phyloP scores from a whole-genome alignment of 805 yeast genomes.

The Wickerhamomyces ciferrii region DNA sequence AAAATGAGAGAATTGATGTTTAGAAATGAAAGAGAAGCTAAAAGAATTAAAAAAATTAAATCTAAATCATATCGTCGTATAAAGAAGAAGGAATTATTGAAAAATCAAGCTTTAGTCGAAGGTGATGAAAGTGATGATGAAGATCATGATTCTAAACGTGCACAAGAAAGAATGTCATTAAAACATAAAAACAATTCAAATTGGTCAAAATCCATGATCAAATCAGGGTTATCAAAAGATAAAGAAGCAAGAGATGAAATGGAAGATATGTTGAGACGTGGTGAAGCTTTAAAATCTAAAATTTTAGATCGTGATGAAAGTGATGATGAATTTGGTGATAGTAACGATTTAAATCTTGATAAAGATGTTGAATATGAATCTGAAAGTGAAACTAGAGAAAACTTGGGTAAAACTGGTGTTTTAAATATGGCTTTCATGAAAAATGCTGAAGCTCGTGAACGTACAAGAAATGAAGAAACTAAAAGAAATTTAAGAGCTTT shows the following conservation, averaged over 20 bases:
- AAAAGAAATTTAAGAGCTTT: constrained; percentile 46
- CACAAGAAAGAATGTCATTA: constrained; percentile 87
- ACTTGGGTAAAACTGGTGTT: constrained; percentile 80
- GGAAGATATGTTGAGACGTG: constrained; percentile 91
- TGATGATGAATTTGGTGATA: constrained; percentile 34
- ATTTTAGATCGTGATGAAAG: constrained; percentile 55
- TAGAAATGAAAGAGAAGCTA: constrained; percentile 88
- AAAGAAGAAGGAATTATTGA: constrained; percentile 75
- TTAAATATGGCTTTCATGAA: constrained; percentile 95
- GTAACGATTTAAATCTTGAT: constrained; percentile 44
- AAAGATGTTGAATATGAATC: constrained; percentile 39
- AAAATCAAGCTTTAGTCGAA: constrained; percentile 62
- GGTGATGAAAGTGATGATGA: constrained; percentile 49
- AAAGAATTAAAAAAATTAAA: constrained; percentile 89
- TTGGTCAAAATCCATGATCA: constrained; percentile 90
- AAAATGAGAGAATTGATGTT: constrained; percentile 95
- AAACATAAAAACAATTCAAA: constrained; percentile 83
- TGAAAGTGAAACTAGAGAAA: constrained; percentile 29
- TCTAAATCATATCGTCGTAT: constrained; percentile 85
- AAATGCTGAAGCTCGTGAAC: constrained; percentile 73
- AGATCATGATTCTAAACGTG: constrained; percentile 71
- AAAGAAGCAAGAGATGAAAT: constrained; percentile 78
- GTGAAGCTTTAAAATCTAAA: constrained; percentile 69
- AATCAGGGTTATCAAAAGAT: constrained; percentile 87
- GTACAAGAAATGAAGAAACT: constrained; percentile 50